Conservation (phyloP, 495 filamentous ascomycete genomes). For the Chaetomidium leptoderma region DNA sequence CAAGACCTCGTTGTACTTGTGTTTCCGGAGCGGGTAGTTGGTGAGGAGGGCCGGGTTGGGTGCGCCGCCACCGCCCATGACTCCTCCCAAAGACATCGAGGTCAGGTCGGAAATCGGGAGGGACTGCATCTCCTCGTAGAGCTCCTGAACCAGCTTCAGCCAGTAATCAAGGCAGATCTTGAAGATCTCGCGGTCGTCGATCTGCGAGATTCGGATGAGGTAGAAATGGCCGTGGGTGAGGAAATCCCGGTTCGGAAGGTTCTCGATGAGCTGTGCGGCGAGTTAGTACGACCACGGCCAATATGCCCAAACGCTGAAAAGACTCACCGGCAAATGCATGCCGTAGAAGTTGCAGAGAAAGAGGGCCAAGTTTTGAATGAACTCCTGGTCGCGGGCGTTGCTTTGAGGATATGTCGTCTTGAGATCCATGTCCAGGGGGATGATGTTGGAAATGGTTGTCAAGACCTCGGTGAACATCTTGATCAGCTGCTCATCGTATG, state of each 20-base stretch:
- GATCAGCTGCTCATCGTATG: constrained; percentile 89
- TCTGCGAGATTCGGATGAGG: constrained; percentile 94
- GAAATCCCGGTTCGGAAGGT: constrained; percentile 88
- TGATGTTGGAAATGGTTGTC: constrained; percentile 81
- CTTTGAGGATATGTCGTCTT: constrained; percentile 85
- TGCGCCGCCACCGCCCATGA: constrained; percentile 70
- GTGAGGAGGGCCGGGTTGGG: constrained; percentile 75
- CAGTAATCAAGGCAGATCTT: constrained; percentile 99
- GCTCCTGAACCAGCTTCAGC: constrained; percentile 96
- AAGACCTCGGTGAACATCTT: constrained; percentile 97
- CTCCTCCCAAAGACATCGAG: constrained; percentile 67
- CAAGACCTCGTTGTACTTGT: constrained; percentile 92
- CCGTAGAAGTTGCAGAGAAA: constrained; percentile 96
- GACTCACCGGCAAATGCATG: constrained; percentile 80
- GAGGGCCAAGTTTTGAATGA: constrained; percentile 91
- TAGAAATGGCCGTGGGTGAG: constrained; percentile 96
- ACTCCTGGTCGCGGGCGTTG: constrained; percentile 92
- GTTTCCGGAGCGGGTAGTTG: constrained; percentile 89
- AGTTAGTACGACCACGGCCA: neutral
- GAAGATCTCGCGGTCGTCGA: constrained; percentile 98
- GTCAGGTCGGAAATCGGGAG: constrained; percentile 89
- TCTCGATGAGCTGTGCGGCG: constrained; percentile 78
- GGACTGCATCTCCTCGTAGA: constrained; percentile 98
- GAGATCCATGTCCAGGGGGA: constrained; percentile 81
- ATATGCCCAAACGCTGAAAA: neutral